Percentiles rank a stretch among this genome's conserved stretches.
These are phyloP conservation scores for Exophiala phaeomuriformis DNA, from an alignment of 2,329 filamentous ascomycete genomes.

Conservation along the genomic window DNA sequence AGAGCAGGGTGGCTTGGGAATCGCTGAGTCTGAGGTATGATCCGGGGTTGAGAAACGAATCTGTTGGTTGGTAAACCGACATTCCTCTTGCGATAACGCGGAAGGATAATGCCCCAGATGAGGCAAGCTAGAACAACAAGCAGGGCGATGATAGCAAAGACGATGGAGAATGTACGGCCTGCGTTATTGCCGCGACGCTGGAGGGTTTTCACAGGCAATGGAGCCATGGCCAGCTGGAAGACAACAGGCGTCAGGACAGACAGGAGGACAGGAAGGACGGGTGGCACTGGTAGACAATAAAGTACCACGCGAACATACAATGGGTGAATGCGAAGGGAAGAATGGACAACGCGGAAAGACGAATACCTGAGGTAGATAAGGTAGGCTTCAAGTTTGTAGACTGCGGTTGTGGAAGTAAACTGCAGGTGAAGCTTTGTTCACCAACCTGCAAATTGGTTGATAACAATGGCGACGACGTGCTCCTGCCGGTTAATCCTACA, in stretches of 20 bases:
- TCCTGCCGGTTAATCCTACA: background rate
- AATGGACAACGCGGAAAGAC: no score
- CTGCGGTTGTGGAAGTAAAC: background rate
- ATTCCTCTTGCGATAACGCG: conserved; percentile 18
- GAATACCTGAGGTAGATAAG: no score
- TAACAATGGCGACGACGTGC: background rate
- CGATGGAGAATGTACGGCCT: conserved; percentile 13
- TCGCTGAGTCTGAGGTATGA: background rate
- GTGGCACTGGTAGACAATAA: no score
- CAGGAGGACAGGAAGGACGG: no score
- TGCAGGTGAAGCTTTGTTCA: background rate
- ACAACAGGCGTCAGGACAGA: no score
- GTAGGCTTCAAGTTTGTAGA: no score
- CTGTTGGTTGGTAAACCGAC: background rate
- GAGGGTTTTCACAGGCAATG: conserved; percentile 5
- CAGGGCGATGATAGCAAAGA: conserved; percentile 19
- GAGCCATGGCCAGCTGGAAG: conserved; percentile 3
- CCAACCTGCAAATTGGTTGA: no score
- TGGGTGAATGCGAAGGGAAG: no score
- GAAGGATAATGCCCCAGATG: conserved; percentile 20
- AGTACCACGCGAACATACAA: no score
- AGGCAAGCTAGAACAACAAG: conserved; percentile 16
- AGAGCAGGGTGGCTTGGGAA: conserved; percentile 23
- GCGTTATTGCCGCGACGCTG: conserved; percentile 7
- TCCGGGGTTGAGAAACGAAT: background rate